These are phyloP conservation scores for Protomyces inundatus DNA, from an alignment of 1,139 yeast species.

Conservation along the genomic window DNA sequence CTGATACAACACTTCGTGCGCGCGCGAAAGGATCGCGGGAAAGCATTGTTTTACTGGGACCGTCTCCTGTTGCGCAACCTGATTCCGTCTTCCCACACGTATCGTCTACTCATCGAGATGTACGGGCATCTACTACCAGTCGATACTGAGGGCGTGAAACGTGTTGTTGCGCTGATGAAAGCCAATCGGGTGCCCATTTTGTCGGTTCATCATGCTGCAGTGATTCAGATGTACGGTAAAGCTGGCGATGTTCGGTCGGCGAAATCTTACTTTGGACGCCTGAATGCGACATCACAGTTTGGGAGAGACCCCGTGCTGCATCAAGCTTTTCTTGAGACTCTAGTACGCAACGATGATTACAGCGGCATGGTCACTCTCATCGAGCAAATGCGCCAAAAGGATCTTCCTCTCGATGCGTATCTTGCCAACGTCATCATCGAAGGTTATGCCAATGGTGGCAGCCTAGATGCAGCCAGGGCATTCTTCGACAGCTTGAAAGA, in stretches of 20 bases:
- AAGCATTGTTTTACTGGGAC: conserved; percentile 39
- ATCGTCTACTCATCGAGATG: conserved; percentile 43
- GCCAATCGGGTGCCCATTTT: conserved; percentile 35
- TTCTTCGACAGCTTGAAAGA: conserved; percentile 37
- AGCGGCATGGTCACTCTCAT: conserved; percentile 38
- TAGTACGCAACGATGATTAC: conserved; percentile 38
- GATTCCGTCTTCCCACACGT: conserved; percentile 41
- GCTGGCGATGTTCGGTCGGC: conserved; percentile 40
- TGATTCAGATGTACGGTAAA: conserved; percentile 43
- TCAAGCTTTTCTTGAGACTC: conserved; percentile 38
- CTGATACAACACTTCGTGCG: conserved; percentile 43
- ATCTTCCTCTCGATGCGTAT: conserved; percentile 39
- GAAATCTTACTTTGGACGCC: conserved; percentile 37
- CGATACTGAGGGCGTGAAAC: conserved; percentile 41
- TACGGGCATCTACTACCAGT: conserved; percentile 39
- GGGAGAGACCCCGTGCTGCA: conserved; percentile 1
- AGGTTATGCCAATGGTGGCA: conserved; percentile 40
- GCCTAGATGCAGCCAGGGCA: conserved; percentile 37
- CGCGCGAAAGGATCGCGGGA: conserved; percentile 37
- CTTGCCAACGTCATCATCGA: conserved; percentile 41
- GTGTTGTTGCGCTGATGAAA: conserved; percentile 38
- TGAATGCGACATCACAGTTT: neutral
- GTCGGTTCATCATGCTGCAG: conserved; percentile 42
- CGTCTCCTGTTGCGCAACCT: conserved; percentile 36
- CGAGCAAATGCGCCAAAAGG: conserved; percentile 39